These are phyloP conservation scores for Extremus antarcticus DNA, from an alignment of 495 filamentous ascomycete species.

Conservation along the genomic window DNA sequence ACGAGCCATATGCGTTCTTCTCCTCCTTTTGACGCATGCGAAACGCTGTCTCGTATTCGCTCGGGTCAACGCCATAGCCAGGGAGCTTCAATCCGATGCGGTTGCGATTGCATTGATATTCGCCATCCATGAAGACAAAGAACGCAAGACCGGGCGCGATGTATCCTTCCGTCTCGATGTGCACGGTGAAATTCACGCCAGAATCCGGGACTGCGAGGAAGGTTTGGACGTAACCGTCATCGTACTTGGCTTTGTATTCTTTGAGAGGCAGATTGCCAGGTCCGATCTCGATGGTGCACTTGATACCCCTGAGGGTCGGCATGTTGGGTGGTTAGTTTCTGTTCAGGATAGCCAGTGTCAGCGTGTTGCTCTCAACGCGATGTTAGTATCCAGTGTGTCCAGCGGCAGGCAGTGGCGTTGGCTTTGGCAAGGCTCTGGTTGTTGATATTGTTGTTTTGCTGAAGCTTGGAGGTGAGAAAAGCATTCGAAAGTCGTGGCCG, in stretches of 20 bases:
- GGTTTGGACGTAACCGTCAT: conserved; percentile 36
- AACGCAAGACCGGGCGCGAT: conserved; percentile 38
- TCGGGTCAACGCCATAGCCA: conserved; percentile 2
- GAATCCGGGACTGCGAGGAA: conserved; percentile 34
- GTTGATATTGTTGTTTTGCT: too few relatives aligned
- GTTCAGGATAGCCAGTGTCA: too few relatives aligned
- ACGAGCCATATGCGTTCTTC: conserved; percentile 26
- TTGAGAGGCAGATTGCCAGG: conserved; percentile 26
- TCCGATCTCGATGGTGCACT: conserved; percentile 34
- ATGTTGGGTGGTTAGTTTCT: conserved; percentile 21
- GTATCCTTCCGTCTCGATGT: conserved; percentile 32
- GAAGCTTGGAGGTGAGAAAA: too few relatives aligned
- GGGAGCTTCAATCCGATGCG: conserved; percentile 27
- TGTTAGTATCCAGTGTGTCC: too few relatives aligned
- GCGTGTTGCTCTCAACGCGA: too few relatives aligned
- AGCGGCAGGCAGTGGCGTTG: too few relatives aligned
- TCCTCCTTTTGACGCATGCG: conserved; percentile 38
- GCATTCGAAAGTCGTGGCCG: too few relatives aligned
- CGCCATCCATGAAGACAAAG: conserved; percentile 41
- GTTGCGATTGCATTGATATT: conserved; percentile 42
- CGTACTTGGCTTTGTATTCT: conserved; percentile 35
- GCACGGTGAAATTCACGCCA: conserved; percentile 31
- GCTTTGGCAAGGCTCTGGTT: too few relatives aligned
- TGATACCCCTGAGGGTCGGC: conserved; percentile 37
- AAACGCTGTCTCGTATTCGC: conserved; percentile 31